Conservation (phyloP, 495 filamentous ascomycete species). For the Chlorociboria aeruginascens region DNA sequence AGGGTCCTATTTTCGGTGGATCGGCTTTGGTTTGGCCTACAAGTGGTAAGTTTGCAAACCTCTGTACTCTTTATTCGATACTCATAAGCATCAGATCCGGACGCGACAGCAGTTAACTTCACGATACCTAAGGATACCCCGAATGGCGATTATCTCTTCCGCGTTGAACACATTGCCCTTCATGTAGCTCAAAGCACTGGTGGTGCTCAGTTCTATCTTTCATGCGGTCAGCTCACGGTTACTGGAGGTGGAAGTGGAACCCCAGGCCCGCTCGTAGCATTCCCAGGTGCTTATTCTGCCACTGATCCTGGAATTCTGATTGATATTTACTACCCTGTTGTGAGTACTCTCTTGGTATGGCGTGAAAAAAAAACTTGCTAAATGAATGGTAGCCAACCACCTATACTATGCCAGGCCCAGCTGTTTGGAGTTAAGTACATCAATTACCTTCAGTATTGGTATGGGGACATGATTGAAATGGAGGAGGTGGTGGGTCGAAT, state of each 20-base stretch:
- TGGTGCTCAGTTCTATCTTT: constrained; percentile 8
- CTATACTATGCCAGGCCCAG: constrained; percentile 33
- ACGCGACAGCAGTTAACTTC: constrained; percentile 18
- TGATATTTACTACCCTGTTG: constrained; percentile 17
- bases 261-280: constrained; percentile 34
- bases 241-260: constrained; percentile 38
- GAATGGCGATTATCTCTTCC: constrained; percentile 42
- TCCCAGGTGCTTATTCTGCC: constrained; percentile 41
- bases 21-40: constrained; percentile 14
- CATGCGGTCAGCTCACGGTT: constrained; percentile 26
- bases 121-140: constrained; percentile 34
- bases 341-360: constrained; percentile 2
- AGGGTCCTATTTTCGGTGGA: constrained; percentile 26
- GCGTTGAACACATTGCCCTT: constrained; percentile 44
- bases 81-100: not conserved
- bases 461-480: too few relatives aligned
- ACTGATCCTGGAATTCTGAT: constrained; percentile 40
- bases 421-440: constrained; percentile 23
- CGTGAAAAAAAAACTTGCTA: not conserved
- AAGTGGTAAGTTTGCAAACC: not conserved
- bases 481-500: too few relatives aligned
- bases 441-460: too few relatives aligned
- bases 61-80: not conserved
- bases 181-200: constrained; percentile 20
- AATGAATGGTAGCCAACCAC: constrained; percentile 18